A percentile compares a stretch with the other conserved stretches of the same genome.
These are phyloP conservation scores for Paratinospora sagittata DNA, from an alignment of 164 flowering plant species.

Conservation along the genomic window DNA sequence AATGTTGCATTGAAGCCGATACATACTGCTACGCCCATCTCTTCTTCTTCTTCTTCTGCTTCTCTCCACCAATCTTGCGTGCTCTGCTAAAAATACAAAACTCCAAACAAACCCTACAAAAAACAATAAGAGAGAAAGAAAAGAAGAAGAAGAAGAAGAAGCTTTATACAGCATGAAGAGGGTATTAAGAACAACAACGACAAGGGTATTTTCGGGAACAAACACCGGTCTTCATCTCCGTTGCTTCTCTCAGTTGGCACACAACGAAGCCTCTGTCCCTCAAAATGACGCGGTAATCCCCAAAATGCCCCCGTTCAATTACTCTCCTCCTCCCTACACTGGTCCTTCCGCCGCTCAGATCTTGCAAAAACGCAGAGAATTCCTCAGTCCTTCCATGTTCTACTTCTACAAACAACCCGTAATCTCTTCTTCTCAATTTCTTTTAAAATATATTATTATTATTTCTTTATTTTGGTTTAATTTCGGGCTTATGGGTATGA, in stretches of 20 bases:
- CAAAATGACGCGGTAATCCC: slow-evolving; percentile 33
- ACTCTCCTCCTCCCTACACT: slow-evolving; percentile 78
- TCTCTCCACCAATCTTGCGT: neutral
- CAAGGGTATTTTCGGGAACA: slow-evolving; percentile 20
- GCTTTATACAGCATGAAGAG: slow-evolving; percentile 32
- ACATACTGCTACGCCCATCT: too few species aligned
- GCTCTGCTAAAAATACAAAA: neutral
- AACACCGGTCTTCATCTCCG: slow-evolving; percentile 11
- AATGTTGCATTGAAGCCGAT: too few species aligned
- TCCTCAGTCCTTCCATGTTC: slow-evolving; percentile 79
- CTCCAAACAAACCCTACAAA: too few species aligned
- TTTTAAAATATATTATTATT: too few species aligned
- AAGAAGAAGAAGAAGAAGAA: slow-evolving; percentile 21
- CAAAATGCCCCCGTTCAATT: slow-evolving; percentile 76
- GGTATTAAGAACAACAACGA: slow-evolving; percentile 2
- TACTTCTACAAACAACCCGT: slow-evolving; percentile 20
- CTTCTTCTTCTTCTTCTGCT: neutral
- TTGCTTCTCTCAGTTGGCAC: slow-evolving; percentile 26
- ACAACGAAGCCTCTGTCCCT: slow-evolving; percentile 8
- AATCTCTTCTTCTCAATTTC: neutral
- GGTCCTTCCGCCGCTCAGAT: slow-evolving; percentile 81
- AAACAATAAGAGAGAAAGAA: too few species aligned
- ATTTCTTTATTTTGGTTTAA: too few species aligned
- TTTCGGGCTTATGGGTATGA: too few species aligned
- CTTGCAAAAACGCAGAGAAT: slow-evolving; percentile 55